Conservation (phyloP, 768 basidiomycete genomes). For the Collybia sordida region DNA sequence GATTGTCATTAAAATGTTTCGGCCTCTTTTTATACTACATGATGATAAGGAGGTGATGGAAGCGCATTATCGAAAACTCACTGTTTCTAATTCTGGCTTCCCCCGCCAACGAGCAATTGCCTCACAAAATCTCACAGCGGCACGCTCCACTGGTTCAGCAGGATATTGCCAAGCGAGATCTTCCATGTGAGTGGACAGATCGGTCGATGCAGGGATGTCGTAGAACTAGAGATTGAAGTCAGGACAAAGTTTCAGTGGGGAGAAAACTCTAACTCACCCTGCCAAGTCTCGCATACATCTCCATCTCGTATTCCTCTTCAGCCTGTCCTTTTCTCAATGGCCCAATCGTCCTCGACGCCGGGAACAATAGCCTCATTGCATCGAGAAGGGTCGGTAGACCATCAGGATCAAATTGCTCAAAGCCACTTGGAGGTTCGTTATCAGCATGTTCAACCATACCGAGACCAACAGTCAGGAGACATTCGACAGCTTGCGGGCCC, state of each 20-base stretch:
- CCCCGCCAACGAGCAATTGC: constrained; percentile 82
- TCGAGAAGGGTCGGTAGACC: constrained; percentile 69
- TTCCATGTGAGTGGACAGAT: constrained; percentile 80
- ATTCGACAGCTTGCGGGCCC: constrained; percentile 67
- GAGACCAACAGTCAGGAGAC: constrained; percentile 71
- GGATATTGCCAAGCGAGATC: constrained; percentile 78
- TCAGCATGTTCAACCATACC: constrained; percentile 37
- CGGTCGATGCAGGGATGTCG: constrained; percentile 68
- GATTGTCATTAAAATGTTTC: constrained; percentile 21
- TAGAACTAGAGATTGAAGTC: constrained; percentile 57
- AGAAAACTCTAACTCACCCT: constrained; percentile 47
- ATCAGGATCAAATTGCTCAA: constrained; percentile 70
- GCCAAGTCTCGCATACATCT: constrained; percentile 72
- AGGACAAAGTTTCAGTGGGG: neutral
- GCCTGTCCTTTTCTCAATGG: constrained; percentile 40
- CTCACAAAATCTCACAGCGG: constrained; percentile 77
- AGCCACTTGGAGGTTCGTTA: constrained; percentile 31
- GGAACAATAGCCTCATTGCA: constrained; percentile 70
- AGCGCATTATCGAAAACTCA: constrained; percentile 27
- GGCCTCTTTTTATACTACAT: constrained; percentile 55
- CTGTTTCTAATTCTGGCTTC: constrained; percentile 81
- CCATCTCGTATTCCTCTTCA: constrained; percentile 70
- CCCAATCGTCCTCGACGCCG: constrained; percentile 38
- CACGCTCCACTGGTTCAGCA: constrained; percentile 78
- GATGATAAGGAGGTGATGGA: constrained; percentile 23